phyloP scores from a whole-genome alignment of 768 basidiomycete species.

The Leucocoprinus sp. region DNA sequence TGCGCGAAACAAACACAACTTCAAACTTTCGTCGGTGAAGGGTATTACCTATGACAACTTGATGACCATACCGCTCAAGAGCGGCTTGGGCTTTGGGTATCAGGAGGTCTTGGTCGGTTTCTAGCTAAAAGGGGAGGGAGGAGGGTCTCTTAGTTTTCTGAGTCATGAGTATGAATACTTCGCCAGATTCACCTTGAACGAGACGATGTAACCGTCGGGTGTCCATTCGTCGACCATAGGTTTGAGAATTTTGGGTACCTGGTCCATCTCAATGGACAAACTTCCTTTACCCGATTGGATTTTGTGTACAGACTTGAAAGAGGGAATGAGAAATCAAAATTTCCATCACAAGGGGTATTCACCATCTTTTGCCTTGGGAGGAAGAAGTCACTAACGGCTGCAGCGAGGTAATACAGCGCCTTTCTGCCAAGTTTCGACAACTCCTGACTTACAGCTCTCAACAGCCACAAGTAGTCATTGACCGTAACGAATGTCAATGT shows the following conservation, averaged over 20 bases:
- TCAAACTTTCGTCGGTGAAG: conserved; percentile 86
- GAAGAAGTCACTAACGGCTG: conserved; percentile 98
- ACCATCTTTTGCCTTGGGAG: conserved; percentile 88
- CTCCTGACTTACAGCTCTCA: conserved; percentile 76
- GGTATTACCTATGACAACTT: conserved; percentile 95
- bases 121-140: conserved; percentile 55
- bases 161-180: not conserved
- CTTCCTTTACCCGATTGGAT: conserved; percentile 96
- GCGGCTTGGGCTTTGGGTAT: conserved; percentile 87
- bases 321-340: too few species aligned
- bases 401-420: conserved; percentile 94
- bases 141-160: not conserved
- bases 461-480: conserved; percentile 91
- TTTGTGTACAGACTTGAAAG: conserved; percentile 84
- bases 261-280: conserved; percentile 95
- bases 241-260: conserved; percentile 93
- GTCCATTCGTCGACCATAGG: conserved; percentile 94
- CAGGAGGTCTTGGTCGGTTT: conserved; percentile 78
- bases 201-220: conserved; percentile 83
- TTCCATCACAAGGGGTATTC: conserved; percentile 19
- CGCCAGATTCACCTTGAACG: conserved; percentile 71
- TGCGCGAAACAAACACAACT: conserved; percentile 82
- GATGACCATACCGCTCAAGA: conserved; percentile 91
- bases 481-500: conserved; percentile 90
- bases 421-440: conserved; percentile 60